A percentile compares a stretch with the other conserved stretches of the same genome.
These are phyloP conservation scores for Aspergillus avenaceus DNA, from an alignment of 495 filamentous ascomycete species.

Conservation along the genomic window DNA sequence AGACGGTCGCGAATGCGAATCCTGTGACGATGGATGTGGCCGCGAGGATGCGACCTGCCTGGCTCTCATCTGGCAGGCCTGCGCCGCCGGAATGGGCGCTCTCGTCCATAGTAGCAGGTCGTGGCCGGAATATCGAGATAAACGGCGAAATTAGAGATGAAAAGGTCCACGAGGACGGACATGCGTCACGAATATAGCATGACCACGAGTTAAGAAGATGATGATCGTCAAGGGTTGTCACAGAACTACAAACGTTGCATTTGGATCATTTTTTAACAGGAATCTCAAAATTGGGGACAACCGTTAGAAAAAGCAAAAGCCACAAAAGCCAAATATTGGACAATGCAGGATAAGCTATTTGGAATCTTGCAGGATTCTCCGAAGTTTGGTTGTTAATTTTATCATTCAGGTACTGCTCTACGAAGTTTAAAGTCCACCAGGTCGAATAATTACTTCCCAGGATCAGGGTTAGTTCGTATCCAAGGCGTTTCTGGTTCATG, in stretches of 20 bases:
- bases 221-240: not conserved
- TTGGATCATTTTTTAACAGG: too few relatives aligned
- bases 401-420: too few relatives aligned
- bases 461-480: not conserved
- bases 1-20: constrained; percentile 20
- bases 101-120: constrained; percentile 5
- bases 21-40: constrained; percentile 29
- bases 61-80: constrained; percentile 25
- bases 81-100: constrained; percentile 8
- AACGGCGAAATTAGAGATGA: not conserved
- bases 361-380: not conserved
- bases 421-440: not conserved
- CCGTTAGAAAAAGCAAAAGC: not conserved
- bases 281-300: not conserved
- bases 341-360: not conserved
- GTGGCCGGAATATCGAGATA: not conserved
- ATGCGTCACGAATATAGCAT: not conserved
- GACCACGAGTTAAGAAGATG: not conserved
- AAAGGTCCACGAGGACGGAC: not conserved
- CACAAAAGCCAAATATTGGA: not conserved
- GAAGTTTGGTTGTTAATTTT: not conserved
- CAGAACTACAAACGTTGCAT: not conserved
- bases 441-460: too few relatives aligned
- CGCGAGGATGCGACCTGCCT: constrained; percentile 29
- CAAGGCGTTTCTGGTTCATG: not conserved